Conservation (phyloP, 257 asterid species). For the Rhazya stricta region DNA sequence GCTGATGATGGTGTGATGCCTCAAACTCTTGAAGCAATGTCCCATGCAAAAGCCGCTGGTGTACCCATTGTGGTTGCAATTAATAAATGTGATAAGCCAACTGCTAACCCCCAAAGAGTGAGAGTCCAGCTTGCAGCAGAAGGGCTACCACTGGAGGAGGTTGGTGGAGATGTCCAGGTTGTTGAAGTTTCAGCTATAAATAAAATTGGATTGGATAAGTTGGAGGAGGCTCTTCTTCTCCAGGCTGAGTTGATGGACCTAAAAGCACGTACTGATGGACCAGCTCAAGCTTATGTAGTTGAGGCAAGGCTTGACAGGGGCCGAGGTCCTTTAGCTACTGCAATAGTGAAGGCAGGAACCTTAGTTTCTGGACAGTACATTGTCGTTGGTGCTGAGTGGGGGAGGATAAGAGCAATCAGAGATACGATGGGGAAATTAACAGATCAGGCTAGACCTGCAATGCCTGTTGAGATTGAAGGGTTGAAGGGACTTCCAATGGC, state of each 20-base stretch:
- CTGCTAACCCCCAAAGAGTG: conserved; percentile 83
- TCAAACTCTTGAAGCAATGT: conserved; percentile 92
- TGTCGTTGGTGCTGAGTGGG: conserved; percentile 94
- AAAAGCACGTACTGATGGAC: conserved; percentile 79
- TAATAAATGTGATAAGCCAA: conserved; percentile 81
- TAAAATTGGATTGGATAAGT: conserved; percentile 61
- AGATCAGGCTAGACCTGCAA: conserved; percentile 69
- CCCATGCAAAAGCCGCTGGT: conserved; percentile 79
- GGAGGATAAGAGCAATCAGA: conserved; percentile 80
- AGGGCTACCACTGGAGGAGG: conserved; percentile 80
- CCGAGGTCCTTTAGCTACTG: conserved; percentile 92
- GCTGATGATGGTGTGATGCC: conserved; percentile 99
- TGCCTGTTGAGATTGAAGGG: conserved; percentile 99
- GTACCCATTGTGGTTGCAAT: conserved; percentile 89
- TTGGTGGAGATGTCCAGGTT: conserved; percentile 97
- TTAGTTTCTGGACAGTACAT: conserved; percentile 72
- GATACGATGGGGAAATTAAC: conserved; percentile 55
- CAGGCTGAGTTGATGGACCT: conserved; percentile 94
- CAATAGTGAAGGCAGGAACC: conserved; percentile 89
- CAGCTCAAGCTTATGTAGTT: conserved; percentile 96
- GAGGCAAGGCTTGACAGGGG: conserved; percentile 97
- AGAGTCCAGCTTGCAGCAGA: conserved; percentile 76
- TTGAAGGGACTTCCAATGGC: conserved; percentile 95
- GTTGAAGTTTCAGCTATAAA: conserved; percentile 87
- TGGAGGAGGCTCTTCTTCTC: conserved; percentile 90